Conservation (phyloP, 2,329 filamentous ascomycete genomes). For the Colletotrichum endophyticum region DNA sequence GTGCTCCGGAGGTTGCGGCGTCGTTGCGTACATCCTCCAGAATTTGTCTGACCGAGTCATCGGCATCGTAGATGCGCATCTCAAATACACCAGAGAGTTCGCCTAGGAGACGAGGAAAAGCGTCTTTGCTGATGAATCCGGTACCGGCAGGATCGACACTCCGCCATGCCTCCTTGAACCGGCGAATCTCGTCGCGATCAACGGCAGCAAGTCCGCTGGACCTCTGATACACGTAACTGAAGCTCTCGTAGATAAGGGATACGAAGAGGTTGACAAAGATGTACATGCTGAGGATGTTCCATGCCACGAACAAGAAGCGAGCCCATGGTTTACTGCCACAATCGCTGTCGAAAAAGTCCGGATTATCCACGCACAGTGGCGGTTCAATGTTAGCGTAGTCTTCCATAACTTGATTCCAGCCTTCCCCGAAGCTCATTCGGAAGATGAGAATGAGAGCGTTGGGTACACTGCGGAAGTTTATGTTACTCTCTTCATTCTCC, state of each 20-base stretch:
- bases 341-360: conserved; percentile 83
- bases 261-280: conserved; percentile 99
- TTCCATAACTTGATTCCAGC: conserved; percentile 97
- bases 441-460: conserved; percentile 94
- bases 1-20: conserved; percentile 29
- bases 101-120: conserved; percentile 85
- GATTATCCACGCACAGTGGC: conserved; percentile 77
- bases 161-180: conserved; percentile 98
- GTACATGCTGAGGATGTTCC: conserved; percentile 99
- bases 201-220: conserved; percentile 92
- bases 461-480: conserved; percentile 93
- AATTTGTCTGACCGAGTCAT: conserved; percentile 85
- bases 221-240: conserved; percentile 98
- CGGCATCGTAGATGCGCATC: conserved; percentile 93
- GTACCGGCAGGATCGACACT: conserved; percentile 91
- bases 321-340: conserved; percentile 93
- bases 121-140: conserved; percentile 88
- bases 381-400: conserved; percentile 83
- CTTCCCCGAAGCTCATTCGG: conserved; percentile 90
- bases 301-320: conserved; percentile 86
- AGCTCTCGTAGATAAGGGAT: conserved; percentile 98
- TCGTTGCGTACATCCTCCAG: conserved; percentile 80
- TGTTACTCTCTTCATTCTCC: conserved; percentile 71
- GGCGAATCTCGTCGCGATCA: conserved; percentile 89
- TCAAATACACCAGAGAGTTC: conserved; percentile 95